Evolutionary conservation across 225 moss, liverwort and hornwort species (phyloP), one percentile per base, ranked within the genome.

Genomic region (Takakia lepidozioides): DNA sequence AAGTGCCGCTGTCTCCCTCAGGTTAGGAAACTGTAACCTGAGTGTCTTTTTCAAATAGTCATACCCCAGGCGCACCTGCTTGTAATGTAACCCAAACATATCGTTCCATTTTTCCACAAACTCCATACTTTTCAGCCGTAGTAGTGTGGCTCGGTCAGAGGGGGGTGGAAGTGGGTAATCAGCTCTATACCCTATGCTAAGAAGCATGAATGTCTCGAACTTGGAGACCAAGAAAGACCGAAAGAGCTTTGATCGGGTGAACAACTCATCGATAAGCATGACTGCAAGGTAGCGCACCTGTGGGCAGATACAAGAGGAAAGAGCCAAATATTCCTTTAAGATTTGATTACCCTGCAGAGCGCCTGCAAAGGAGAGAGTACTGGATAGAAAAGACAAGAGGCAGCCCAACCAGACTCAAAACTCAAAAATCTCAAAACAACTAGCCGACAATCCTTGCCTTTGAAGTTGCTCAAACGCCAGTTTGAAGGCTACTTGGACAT

Each of bases 41-140:
- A 87, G 73, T 5, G 81, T 83, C 10, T 69, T 78, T 38, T 83
- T 98, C 66, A 98, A 64, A 60, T 91, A 98, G 30, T 91, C 91
- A 30, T 91, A 76, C 25, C 71, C 95, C 40, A 98, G 61, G 45
- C 83, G 76, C 28, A 98, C 58, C 34, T 80, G 83, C 71, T 78
- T 91, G 66, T 91, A 98, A 59, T 98, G 91, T 53, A 80, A 67
- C 39, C 95, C 95, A 48, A 87, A 98, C 69, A 77, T 74, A 23
- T 87, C 91, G 46, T 85, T 90, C 95, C 95, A 98, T 72, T 87
- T 98, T 61, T 98, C 87, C 18, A 98, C 68, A 38, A 85, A 58
- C 34, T 98, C 90, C 62, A 98, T 77, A 56, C 75, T 80, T 21
- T 78, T 84, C 38, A 75, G 83, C 66, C 78, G 74, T 59, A 98